Conservation (phyloP, 805 yeast genomes). For the Metschnikowia kunwiensis region DNA sequence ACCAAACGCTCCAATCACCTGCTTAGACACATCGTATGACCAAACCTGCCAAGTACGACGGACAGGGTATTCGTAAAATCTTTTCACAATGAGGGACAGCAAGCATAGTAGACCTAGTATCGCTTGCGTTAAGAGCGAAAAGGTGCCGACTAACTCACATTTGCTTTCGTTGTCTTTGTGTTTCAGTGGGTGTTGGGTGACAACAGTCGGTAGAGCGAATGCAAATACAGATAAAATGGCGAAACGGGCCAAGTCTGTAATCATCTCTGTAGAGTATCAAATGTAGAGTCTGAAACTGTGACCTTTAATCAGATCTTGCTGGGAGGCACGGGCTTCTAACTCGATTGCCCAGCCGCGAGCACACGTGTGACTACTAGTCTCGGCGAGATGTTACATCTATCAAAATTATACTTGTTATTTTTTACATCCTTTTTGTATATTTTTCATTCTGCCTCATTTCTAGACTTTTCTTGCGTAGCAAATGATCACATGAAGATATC, state of each 20-base stretch:
- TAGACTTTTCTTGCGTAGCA: too few relatives aligned
- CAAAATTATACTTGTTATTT: too few relatives aligned
- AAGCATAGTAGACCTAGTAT: slow-evolving; percentile 75
- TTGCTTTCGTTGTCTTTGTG: slow-evolving; percentile 26
- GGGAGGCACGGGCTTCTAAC: too few relatives aligned
- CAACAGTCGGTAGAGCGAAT: slow-evolving; percentile 13
- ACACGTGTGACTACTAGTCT: too few relatives aligned
- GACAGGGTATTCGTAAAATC: slow-evolving; percentile 73
- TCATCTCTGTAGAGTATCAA: too few relatives aligned
- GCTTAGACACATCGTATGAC: slow-evolving; percentile 88
- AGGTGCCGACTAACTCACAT: slow-evolving; percentile 69
- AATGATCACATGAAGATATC: too few relatives aligned
- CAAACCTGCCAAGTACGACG: slow-evolving; percentile 86
- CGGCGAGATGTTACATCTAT: too few relatives aligned
- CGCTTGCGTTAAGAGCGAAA: slow-evolving; percentile 75
- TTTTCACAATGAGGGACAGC: slow-evolving; percentile 67
- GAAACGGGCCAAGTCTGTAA: slow-evolving; percentile 1
- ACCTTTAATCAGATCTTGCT: too few relatives aligned
- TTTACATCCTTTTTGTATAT: too few relatives aligned
- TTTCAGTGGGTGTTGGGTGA: slow-evolving; percentile 1
- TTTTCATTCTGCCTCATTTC: too few relatives aligned
- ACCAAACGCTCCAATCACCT: slow-evolving; percentile 80
- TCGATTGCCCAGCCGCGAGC: too few relatives aligned
- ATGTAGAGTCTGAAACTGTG: too few relatives aligned
- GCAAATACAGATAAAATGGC: slow-evolving; percentile 8